A percentile compares a stretch with the other conserved stretches of the same genome.
Conservation (phyloP, 345 rosid species). For the Odontarrhena argentea region DNA sequence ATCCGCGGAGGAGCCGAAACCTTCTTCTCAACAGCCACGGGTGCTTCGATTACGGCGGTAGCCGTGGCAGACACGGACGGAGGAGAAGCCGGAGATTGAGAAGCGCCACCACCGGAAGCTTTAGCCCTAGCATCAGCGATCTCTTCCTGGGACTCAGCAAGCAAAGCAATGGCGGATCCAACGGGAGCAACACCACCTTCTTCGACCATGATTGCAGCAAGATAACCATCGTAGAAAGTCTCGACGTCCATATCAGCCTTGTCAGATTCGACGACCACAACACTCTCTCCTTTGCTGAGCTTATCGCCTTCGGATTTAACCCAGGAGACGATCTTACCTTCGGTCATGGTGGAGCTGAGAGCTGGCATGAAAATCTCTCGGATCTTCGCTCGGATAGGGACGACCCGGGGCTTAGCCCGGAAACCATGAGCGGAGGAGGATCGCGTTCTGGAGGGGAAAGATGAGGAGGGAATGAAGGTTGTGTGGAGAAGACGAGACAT, state of each 20-base stretch:
- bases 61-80: constrained; percentile 20
- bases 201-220: constrained; percentile 91
- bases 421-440: constrained; percentile 32
- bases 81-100: constrained; percentile 36
- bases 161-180: constrained; percentile 86
- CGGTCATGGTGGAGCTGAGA: constrained; percentile 95
- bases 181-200: constrained; percentile 93
- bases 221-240: constrained; percentile 88
- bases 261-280: constrained; percentile 93
- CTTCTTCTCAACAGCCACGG: constrained; percentile 28
- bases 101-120: constrained; percentile 42
- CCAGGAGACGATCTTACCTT: constrained; percentile 97
- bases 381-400: constrained; percentile 66
- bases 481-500: constrained; percentile 77
- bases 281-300: constrained; percentile 87
- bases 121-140: constrained; percentile 72
- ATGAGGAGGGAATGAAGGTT: constrained; percentile 52
- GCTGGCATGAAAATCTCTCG: constrained; percentile 99
- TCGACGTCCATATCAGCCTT: constrained; percentile 99
- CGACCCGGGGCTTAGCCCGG: constrained; percentile 24
- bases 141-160: constrained; percentile 83
- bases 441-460: constrained; percentile 36
- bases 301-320: constrained; percentile 87
- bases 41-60: neutral
- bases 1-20: constrained; percentile 6